A percentile compares a stretch with the other conserved stretches of the same genome.
These are phyloP conservation scores for Sherardia arvensis DNA, from an alignment of 257 asterid genomes.

Conservation along the genomic window DNA sequence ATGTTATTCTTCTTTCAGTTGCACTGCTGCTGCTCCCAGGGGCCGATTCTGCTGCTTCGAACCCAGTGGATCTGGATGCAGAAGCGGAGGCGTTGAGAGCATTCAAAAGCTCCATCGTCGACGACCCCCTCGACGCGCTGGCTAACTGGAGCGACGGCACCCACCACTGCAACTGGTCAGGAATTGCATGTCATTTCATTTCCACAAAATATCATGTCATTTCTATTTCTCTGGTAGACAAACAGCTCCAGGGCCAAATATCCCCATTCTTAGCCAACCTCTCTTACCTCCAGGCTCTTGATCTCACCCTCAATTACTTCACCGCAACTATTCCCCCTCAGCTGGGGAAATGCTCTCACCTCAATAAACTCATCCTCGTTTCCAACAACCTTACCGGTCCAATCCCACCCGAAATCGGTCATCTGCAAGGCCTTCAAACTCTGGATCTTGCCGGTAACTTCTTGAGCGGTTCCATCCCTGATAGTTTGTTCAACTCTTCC, in stretches of 20 bases:
- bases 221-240: slow-evolving; percentile 45
- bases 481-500: slow-evolving; percentile 50
- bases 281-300: slow-evolving; percentile 66
- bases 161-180: slow-evolving; percentile 75
- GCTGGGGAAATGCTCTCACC: slow-evolving; percentile 28
- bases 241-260: slow-evolving; percentile 39
- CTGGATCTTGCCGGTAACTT: slow-evolving; percentile 58
- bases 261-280: slow-evolving; percentile 61
- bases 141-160: slow-evolving; percentile 42
- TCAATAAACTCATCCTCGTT: slow-evolving; percentile 31
- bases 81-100: slow-evolving; percentile 50
- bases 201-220: slow-evolving; percentile 23
- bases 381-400: slow-evolving; percentile 47
- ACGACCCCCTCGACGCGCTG: slow-evolving; percentile 45
- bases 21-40: slow-evolving; percentile 18
- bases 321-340: slow-evolving; percentile 42
- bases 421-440: slow-evolving; percentile 24
- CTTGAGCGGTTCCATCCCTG: slow-evolving; percentile 53
- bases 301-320: slow-evolving; percentile 58
- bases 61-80: slow-evolving; percentile 12
- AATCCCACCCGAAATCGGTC: slow-evolving; percentile 58
- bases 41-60: slow-evolving; percentile 14
- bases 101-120: slow-evolving; percentile 38
- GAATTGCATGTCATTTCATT: slow-evolving; percentile 38
- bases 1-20: slow-evolving; percentile 11